phyloP scores from a whole-genome alignment of 805 yeast species.

The Pichia pseudocactophila region DNA sequence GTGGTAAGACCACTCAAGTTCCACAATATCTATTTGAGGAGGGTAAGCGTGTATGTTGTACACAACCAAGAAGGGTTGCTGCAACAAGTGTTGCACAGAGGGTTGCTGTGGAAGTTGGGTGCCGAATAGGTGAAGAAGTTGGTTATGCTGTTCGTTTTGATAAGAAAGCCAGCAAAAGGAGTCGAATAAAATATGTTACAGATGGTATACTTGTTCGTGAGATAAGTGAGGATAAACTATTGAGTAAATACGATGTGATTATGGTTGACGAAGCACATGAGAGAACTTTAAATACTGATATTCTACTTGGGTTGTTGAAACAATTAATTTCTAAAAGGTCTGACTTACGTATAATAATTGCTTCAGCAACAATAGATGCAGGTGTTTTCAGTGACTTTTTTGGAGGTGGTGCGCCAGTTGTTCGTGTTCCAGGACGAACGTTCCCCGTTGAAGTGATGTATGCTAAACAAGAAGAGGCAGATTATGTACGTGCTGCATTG shows the following conservation, averaged over 20 bases:
- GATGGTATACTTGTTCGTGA: slow-evolving; percentile 94
- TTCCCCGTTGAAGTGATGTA: slow-evolving; percentile 84
- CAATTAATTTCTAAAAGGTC: slow-evolving; percentile 54
- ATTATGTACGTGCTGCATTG: slow-evolving; percentile 82
- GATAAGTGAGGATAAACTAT: slow-evolving; percentile 64
- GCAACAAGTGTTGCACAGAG: slow-evolving; percentile 86
- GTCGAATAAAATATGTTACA: slow-evolving; percentile 81
- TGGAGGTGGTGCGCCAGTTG: slow-evolving; percentile 64
- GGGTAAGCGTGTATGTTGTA: slow-evolving; percentile 49
- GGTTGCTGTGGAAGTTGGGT: slow-evolving; percentile 84
- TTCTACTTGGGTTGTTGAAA: slow-evolving; percentile 69
- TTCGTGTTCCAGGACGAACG: slow-evolving; percentile 87
- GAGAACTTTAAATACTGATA: slow-evolving; percentile 86
- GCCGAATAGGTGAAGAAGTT: slow-evolving; percentile 73
- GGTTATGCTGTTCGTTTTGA: slow-evolving; percentile 90
- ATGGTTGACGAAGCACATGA: slow-evolving; percentile 98
- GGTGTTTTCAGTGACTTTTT: slow-evolving; percentile 77
- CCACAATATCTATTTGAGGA: not conserved
- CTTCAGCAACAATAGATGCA: slow-evolving; percentile 95
- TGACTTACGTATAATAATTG: slow-evolving; percentile 67
- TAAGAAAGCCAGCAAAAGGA: slow-evolving; percentile 54
- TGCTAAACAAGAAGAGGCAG: slow-evolving; percentile 81
- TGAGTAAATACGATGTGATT: slow-evolving; percentile 63
- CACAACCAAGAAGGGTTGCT: slow-evolving; percentile 94
- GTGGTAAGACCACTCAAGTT: slow-evolving; percentile 32